Base-by-base conservation (phyloP, 495 filamentous ascomycete genomes). In the Mycothermus thermophilus region DNA sequence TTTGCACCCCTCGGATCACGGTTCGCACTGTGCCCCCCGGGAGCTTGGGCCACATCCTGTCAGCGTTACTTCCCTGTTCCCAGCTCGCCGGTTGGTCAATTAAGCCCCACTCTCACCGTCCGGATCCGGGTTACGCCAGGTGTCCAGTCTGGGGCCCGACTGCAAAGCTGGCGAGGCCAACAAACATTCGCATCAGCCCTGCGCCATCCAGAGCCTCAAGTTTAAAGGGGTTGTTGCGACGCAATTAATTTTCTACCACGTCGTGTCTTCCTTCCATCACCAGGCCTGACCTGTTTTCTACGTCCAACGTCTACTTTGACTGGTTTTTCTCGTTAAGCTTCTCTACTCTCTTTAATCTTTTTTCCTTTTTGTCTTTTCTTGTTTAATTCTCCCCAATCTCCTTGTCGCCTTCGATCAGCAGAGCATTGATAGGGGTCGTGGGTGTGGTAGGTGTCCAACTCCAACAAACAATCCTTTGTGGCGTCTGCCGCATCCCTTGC, bases 41-140 rank as follows among this genome's bases (percentile, higher is more conserved):
- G 37, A 53, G 50, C 50, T 53, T 46, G 32, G 47, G 37, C 50
- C 48, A 42, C n/a, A 7, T 4, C 13, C 27, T n/a, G 15, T 14
- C 7, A 18, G 13, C 8, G 27, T 18, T 30, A 17, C 15, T 14
- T 37, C 8, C 27, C 18, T 24, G 21, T 12, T 30, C 21, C 9
- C 18, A 26, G 30, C 14, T 27, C 8, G 18, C n/a, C n/a, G n/a
- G n/a, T n/a, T n/a, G n/a, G n/a, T n/a, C n/a, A n/a, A n/a, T n/a
- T n/a, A n/a, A n/a, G n/a, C n/a, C n/a, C n/a, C n/a, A n/a, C n/a
- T n/a, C n/a, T n/a, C n/a, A n/a, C n/a, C n/a, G n/a, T n/a, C n/a
- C n/a, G 24, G 15, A n/a, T 19, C 12, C 20, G n/a, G 12, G 24
- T 32, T 39, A 19, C 30, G 52, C 44, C 52, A 55, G 47, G 49